Percentiles rank a stretch among this genome's conserved stretches.
Conservation (phyloP, 73 alveolate species). For the Breviolum minutum region DNA sequence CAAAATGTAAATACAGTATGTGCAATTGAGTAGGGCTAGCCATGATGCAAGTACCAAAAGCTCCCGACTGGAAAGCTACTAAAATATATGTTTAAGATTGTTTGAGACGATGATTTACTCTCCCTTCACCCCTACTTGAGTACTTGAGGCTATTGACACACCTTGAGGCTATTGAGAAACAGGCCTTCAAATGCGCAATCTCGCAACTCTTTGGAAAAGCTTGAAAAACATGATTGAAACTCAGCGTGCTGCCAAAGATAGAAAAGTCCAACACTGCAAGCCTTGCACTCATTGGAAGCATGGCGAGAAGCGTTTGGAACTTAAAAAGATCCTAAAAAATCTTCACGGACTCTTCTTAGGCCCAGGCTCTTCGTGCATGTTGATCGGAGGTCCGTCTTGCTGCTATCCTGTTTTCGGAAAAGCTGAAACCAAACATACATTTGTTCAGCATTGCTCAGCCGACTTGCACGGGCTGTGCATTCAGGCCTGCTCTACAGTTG, state of each 20-base stretch:
- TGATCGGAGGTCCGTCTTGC: not conserved
- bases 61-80: no score
- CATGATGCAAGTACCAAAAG: not conserved
- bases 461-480: no score
- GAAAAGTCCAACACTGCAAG: slow-evolving; percentile 68
- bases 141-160: not conserved
- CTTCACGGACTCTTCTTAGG: not conserved
- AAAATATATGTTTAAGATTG: no score
- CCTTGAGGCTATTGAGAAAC: not conserved
- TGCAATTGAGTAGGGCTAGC: no score
- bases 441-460: no score
- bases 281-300: not conserved
- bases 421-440: no score
- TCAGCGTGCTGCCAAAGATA: not conserved
- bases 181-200: no score
- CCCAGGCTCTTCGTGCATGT: slow-evolving; percentile 21
- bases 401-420: not conserved
- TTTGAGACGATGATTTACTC: no score
- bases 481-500: not conserved
- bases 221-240: not conserved
- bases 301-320: no score
- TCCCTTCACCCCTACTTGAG: no score
- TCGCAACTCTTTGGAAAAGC: not conserved
- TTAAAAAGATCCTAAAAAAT: not conserved
- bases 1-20: no score